These are phyloP conservation scores for Parietaria judaica DNA, from an alignment of 306 rosid species.

Conservation along the genomic window DNA sequence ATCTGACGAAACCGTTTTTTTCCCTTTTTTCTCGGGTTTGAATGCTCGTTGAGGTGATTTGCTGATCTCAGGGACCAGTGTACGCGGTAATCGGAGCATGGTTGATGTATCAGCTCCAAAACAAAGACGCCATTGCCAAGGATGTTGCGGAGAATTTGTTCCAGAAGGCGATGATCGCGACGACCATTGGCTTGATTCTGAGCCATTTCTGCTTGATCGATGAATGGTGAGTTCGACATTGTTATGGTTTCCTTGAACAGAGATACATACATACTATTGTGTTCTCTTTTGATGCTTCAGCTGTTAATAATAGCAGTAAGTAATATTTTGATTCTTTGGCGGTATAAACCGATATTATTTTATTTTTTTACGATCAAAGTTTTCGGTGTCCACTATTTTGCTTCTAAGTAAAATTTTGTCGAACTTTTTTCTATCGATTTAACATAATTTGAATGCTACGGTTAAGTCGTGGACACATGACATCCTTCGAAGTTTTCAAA, in stretches of 20 bases:
- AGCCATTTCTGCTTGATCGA: conserved; percentile 75
- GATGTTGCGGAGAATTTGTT: conserved; percentile 53
- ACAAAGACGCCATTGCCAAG: conserved; percentile 42
- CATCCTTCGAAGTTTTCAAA: too few relatives aligned
- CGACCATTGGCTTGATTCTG: conserved; percentile 46
- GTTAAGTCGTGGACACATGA: too few relatives aligned
- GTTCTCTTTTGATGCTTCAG: neutral
- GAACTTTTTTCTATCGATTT: too few relatives aligned
- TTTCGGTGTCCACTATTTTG: too few relatives aligned
- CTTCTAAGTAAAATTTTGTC: too few relatives aligned
- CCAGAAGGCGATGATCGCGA: conserved; percentile 58
- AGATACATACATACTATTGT: neutral
- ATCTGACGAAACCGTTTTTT: neutral
- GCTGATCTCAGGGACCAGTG: conserved; percentile 57
- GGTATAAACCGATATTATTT: too few relatives aligned
- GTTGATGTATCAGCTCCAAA: conserved; percentile 65
- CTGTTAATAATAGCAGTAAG: too few relatives aligned
- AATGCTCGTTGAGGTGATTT: neutral
- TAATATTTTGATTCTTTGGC: too few relatives aligned
- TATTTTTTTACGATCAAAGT: too few relatives aligned
- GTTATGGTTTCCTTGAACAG: neutral
- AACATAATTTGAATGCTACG: too few relatives aligned
- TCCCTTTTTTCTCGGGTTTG: neutral
- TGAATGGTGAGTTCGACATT: conserved; percentile 48
- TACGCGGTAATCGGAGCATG: conserved; percentile 94